A percentile compares a stretch with the other conserved stretches of the same genome.
Conservation (phyloP, 306 rosid genomes). For the Pueraria montana region DNA sequence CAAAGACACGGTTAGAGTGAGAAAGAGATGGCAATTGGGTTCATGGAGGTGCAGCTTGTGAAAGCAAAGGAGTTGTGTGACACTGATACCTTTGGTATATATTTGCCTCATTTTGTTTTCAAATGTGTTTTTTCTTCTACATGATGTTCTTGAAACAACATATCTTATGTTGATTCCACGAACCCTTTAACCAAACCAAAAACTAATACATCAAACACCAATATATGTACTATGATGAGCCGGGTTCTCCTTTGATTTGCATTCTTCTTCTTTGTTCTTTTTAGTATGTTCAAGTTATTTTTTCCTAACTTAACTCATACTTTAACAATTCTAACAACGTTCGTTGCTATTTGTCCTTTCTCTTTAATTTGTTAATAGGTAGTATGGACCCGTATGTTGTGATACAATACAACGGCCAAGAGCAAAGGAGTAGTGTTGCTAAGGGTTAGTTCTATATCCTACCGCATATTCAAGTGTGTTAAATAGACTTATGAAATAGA, state of each 20-base stretch:
- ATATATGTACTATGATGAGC: too few relatives aligned
- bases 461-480: neutral
- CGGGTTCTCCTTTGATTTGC: too few relatives aligned
- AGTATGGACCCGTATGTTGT: neutral
- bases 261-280: neutral
- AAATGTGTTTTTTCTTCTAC: neutral
- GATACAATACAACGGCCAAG: neutral
- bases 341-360: too few relatives aligned
- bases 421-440: neutral
- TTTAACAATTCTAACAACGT: neutral
- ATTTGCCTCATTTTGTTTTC: neutral
- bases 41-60: constrained; percentile 8
- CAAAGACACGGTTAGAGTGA: neutral
- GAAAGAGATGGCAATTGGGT: constrained; percentile 9
- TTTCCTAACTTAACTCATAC: neutral
- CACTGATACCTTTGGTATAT: neutral
- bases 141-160: neutral
- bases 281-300: neutral
- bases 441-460: neutral
- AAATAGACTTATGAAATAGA: neutral
- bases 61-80: neutral
- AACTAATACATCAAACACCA: too few relatives aligned
- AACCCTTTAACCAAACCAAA: neutral
- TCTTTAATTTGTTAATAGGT: neutral
- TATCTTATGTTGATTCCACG: neutral